A percentile compares a stretch with the other conserved stretches of the same genome.
These are phyloP conservation scores for Chaetomidium leptoderma DNA, from an alignment of 495 filamentous ascomycete genomes.

Conservation along the genomic window DNA sequence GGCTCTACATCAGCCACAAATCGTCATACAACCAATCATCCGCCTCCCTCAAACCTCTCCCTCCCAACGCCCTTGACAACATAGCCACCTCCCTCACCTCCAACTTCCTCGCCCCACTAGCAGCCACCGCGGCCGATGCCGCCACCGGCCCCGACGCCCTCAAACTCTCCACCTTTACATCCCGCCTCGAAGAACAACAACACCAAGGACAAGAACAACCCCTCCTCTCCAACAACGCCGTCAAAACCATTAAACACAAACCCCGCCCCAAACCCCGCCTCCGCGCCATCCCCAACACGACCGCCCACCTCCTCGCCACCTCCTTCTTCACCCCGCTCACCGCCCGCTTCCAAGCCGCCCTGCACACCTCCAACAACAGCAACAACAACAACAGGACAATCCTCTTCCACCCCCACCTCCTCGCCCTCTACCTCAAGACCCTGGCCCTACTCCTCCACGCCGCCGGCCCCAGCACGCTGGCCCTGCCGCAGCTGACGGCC, in stretches of 20 bases:
- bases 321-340: slow-evolving; percentile 80
- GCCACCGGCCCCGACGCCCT: slow-evolving; percentile 74
- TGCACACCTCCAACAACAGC: slow-evolving; percentile 35
- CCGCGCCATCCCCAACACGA: slow-evolving; percentile 66
- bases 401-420: slow-evolving; percentile 56
- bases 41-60: slow-evolving; percentile 47
- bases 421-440: slow-evolving; percentile 61
- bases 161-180: slow-evolving; percentile 59
- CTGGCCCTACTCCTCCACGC: slow-evolving; percentile 62
- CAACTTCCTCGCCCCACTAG: slow-evolving; percentile 72
- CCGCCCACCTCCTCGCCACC: slow-evolving; percentile 66
- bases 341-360: slow-evolving; percentile 53
- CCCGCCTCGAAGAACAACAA: slow-evolving; percentile 34
- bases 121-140: slow-evolving; percentile 63
- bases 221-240: slow-evolving; percentile 12
- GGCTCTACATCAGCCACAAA: slow-evolving; percentile 36
- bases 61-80: slow-evolving; percentile 54
- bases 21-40: slow-evolving; percentile 21
- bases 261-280: slow-evolving; percentile 47
- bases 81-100: slow-evolving; percentile 60
- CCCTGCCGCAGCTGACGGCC: slow-evolving; percentile 61
- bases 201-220: not conserved
- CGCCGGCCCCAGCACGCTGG: slow-evolving; percentile 56
- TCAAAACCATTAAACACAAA: slow-evolving; percentile 26
- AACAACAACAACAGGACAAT: slow-evolving; percentile 40